Percentiles rank a stretch among this genome's conserved stretches.
These are phyloP conservation scores for Leccinum aurantiacum DNA, from an alignment of 768 basidiomycete species.

Conservation along the genomic window DNA sequence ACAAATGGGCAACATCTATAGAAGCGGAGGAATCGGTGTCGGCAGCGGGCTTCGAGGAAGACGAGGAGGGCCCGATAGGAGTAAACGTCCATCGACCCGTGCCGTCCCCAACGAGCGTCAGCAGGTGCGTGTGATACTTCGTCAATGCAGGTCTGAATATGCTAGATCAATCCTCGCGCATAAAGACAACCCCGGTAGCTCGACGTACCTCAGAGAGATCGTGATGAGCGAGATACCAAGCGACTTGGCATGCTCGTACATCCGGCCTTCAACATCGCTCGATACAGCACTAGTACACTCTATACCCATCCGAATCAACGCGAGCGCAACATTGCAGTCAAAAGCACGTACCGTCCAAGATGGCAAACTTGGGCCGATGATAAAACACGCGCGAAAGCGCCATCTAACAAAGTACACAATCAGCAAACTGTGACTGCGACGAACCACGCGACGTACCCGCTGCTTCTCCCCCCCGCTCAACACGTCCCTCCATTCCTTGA, in stretches of 20 bases:
- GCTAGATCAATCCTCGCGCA: background rate
- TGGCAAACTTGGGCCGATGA: constrained; percentile 77
- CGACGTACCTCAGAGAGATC: constrained; percentile 74
- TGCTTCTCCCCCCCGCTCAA: constrained; percentile 97
- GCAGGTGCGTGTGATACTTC: constrained; percentile 78
- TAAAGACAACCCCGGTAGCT: too few relatives aligned
- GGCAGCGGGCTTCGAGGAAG: background rate
- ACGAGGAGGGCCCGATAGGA: background rate
- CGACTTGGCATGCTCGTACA: constrained; percentile 92
- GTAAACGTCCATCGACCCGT: too few relatives aligned
- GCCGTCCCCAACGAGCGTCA: too few relatives aligned
- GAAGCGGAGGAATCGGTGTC: background rate
- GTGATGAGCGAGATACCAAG: constrained; percentile 91
- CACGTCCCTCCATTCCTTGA: constrained; percentile 91
- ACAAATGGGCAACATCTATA: background rate
- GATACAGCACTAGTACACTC: constrained; percentile 97
- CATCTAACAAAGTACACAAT: constrained; percentile 51
- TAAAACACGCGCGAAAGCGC: constrained; percentile 92
- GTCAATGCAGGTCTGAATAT: constrained; percentile 64
- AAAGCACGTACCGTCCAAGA: constrained; percentile 71
- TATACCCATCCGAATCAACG: constrained; percentile 26
- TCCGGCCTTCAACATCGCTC: constrained; percentile 91
- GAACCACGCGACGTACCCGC: constrained; percentile 44
- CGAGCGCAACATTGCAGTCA: background rate
- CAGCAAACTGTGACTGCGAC: background rate